Evolutionary conservation across 306 rosid genomes (phyloP).

Genomic region (Dryas drummondii): DNA sequence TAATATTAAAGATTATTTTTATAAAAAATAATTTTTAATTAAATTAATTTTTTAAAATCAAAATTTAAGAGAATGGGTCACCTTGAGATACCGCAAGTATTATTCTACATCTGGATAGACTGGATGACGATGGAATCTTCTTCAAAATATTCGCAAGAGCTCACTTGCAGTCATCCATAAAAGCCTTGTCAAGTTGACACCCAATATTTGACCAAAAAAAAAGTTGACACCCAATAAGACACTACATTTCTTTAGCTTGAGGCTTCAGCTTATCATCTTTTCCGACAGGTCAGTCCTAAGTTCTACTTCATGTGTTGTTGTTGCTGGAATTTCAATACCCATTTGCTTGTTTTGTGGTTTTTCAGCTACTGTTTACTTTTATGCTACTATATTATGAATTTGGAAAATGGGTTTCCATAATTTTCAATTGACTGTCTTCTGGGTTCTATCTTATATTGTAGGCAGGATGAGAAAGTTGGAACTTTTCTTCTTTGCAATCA

Average conservation of each 20-base stretch:
- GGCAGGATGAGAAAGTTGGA: constrained; percentile 41
- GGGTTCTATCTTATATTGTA: constrained; percentile 29
- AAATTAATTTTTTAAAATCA: too few relatives aligned
- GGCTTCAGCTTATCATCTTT: neutral
- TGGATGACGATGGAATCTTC: neutral
- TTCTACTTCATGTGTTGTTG: neutral
- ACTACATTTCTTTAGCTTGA: neutral
- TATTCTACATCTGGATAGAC: too few relatives aligned
- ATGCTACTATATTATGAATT: neutral
- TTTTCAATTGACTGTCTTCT: neutral
- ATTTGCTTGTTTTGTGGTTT: neutral
- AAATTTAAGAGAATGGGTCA: too few relatives aligned
- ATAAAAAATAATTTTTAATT: too few relatives aligned
- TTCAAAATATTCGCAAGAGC: neutral
- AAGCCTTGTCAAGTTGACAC: too few relatives aligned
- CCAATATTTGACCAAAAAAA: too few relatives aligned
- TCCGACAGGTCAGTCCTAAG: neutral
- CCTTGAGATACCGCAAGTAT: too few relatives aligned
- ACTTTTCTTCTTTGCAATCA: constrained; percentile 34
- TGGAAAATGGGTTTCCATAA: neutral
- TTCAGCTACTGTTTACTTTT: neutral
- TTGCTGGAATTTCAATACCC: neutral
- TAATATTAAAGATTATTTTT: too few relatives aligned
- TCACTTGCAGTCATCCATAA: neutral
- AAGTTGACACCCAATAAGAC: too few relatives aligned